These are phyloP conservation scores for Suhomyces sp. DNA, from an alignment of 805 yeast species.

Conservation along the genomic window DNA sequence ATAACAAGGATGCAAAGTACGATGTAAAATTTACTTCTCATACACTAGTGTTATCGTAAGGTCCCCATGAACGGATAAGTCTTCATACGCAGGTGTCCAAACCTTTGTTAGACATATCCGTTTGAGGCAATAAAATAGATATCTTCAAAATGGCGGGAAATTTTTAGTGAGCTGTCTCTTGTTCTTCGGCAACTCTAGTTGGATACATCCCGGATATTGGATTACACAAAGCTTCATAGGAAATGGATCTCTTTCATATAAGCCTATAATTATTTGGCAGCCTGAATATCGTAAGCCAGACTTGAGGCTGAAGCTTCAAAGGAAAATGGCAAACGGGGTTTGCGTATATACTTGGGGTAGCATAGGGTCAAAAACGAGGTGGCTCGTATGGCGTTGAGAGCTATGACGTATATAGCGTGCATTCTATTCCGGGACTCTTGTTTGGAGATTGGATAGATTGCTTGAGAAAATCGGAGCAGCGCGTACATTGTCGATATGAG, in stretches of 20 bases:
- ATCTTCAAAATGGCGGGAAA: neutral
- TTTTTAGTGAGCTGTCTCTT: neutral
- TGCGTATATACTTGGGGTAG: neutral
- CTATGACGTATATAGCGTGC: neutral
- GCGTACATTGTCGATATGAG: neutral
- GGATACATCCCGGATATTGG: too few relatives aligned
- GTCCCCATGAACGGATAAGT: neutral
- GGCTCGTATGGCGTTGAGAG: neutral
- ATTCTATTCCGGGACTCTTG: neutral
- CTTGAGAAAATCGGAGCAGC: neutral
- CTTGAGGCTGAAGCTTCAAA: neutral
- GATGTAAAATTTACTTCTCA: neutral
- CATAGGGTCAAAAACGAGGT: neutral
- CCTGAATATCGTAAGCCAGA: neutral
- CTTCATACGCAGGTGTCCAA: too few relatives aligned
- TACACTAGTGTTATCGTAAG: too few relatives aligned
- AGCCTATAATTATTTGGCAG: too few relatives aligned
- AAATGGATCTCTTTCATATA: too few relatives aligned
- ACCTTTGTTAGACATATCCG: neutral
- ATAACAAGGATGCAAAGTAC: too few relatives aligned
- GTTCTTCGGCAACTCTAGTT: too few relatives aligned
- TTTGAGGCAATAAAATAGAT: neutral
- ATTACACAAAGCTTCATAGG: too few relatives aligned
- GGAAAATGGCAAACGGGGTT: neutral
- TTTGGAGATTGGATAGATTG: neutral